phyloP scores from a whole-genome alignment of 768 basidiomycete species.

The Leccinum boreale region DNA sequence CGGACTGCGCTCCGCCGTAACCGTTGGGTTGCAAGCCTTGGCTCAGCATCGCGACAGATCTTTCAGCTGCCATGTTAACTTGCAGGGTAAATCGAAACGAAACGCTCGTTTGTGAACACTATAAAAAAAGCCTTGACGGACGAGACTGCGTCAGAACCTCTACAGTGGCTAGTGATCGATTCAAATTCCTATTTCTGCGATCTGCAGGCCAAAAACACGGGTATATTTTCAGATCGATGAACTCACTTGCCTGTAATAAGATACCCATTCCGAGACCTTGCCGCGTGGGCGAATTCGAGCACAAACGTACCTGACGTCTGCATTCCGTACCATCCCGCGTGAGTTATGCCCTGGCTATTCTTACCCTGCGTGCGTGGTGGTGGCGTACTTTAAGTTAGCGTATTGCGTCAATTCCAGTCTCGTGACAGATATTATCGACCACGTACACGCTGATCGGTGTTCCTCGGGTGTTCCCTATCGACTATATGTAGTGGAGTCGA shows the following conservation, averaged over 20 bases:
- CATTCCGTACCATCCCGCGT: constrained; percentile 4
- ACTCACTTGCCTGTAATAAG: neutral
- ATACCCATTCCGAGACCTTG: neutral
- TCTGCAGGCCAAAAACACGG: neutral
- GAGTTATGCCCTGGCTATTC: neutral
- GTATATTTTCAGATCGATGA: neutral
- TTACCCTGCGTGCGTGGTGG: neutral
- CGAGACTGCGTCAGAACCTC: too few relatives aligned
- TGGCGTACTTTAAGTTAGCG: neutral
- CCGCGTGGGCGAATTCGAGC: neutral
- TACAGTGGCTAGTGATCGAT: neutral
- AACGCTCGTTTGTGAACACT: neutral
- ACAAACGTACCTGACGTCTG: neutral
- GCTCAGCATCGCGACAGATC: neutral
- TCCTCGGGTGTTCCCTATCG: neutral
- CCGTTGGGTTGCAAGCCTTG: neutral
- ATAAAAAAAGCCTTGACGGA: neutral
- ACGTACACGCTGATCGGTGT: neutral
- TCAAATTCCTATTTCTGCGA: neutral
- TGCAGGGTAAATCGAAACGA: neutral
- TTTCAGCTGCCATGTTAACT: neutral
- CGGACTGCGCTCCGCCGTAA: neutral
- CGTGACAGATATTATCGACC: neutral
- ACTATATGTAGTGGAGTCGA: neutral
- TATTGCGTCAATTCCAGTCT: neutral